Evolutionary conservation across 1,284 basidiomycete genomes (phyloP).

Genomic region (Trichosporon faecale): DNA sequence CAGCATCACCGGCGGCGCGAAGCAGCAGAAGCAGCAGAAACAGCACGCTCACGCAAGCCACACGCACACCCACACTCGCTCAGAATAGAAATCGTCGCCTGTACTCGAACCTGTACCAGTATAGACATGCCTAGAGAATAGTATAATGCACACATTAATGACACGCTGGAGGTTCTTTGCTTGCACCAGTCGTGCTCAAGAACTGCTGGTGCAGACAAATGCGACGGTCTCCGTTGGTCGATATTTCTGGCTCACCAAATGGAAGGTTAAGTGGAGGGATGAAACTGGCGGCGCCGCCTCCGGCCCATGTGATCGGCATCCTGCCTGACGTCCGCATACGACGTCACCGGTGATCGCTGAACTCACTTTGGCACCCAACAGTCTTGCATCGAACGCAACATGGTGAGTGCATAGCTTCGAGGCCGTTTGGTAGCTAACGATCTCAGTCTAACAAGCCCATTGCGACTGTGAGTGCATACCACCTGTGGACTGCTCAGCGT

Average conservation of each 20-base stretch:
- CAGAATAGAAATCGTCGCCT: not conserved
- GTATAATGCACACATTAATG: not conserved
- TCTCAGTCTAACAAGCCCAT: not conserved
- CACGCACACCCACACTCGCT: not conserved
- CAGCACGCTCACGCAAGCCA: not conserved
- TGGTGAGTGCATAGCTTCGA: not conserved
- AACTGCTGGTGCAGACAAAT: too few relatives aligned
- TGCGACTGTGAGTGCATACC: conserved; percentile 3
- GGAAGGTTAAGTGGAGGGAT: not conserved
- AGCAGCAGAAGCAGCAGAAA: too few relatives aligned
- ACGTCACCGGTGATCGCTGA: not conserved
- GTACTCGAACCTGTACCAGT: not conserved
- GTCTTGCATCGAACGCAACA: not conserved
- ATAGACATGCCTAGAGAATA: not conserved
- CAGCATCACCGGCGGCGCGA: too few relatives aligned
- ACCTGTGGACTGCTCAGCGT: too few relatives aligned
- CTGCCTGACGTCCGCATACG: not conserved
- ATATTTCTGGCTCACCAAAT: not conserved
- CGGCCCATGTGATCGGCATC: not conserved
- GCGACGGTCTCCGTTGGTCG: too few relatives aligned
- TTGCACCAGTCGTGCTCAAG: too few relatives aligned
- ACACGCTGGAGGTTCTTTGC: not conserved
- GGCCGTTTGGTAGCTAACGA: not conserved
- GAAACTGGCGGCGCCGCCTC: not conserved
- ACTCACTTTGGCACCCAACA: not conserved